Conservation (phyloP, 129 eudicot genomes). For the Tagetes erecta region DNA sequence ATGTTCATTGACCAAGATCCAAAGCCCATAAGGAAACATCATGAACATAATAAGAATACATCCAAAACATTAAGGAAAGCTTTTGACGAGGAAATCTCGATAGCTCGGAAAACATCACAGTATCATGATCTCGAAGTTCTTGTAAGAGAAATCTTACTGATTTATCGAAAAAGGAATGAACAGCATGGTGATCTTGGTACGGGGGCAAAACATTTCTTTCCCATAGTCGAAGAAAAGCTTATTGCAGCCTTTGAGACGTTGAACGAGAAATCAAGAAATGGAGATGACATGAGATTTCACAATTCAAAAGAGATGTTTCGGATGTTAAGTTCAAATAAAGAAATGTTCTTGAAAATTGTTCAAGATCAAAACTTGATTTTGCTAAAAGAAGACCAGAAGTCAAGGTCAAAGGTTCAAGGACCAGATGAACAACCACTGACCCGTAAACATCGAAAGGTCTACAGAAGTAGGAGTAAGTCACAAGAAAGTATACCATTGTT, state of each 20-base stretch:
- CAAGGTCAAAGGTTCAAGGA: slow-evolving; percentile 32
- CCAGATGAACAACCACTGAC: slow-evolving; percentile 40
- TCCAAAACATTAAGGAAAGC: slow-evolving; percentile 38
- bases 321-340: slow-evolving; percentile 65
- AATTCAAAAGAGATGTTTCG: slow-evolving; percentile 70
- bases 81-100: slow-evolving; percentile 42
- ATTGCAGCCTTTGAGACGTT: slow-evolving; percentile 61
- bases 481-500: slow-evolving; percentile 48
- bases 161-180: slow-evolving; percentile 44
- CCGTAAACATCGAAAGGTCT: slow-evolving; percentile 59
- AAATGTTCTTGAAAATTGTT: slow-evolving; percentile 58
- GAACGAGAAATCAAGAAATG: slow-evolving; percentile 40
- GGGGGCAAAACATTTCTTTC: slow-evolving; percentile 37
- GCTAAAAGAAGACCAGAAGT: slow-evolving; percentile 43
- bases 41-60: slow-evolving; percentile 28
- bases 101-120: slow-evolving; percentile 43
- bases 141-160: slow-evolving; percentile 64
- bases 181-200: slow-evolving; percentile 26
- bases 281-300: slow-evolving; percentile 39
- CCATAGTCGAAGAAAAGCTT: slow-evolving; percentile 58
- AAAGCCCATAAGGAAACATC: slow-evolving; percentile 36
- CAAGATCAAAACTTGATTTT: slow-evolving; percentile 66
- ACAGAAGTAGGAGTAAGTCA: slow-evolving; percentile 65
- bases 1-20: slow-evolving; percentile 59
- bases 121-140: slow-evolving; percentile 54